Conservation (phyloP, 345 rosid genomes). For the Pugionium cornutum region DNA sequence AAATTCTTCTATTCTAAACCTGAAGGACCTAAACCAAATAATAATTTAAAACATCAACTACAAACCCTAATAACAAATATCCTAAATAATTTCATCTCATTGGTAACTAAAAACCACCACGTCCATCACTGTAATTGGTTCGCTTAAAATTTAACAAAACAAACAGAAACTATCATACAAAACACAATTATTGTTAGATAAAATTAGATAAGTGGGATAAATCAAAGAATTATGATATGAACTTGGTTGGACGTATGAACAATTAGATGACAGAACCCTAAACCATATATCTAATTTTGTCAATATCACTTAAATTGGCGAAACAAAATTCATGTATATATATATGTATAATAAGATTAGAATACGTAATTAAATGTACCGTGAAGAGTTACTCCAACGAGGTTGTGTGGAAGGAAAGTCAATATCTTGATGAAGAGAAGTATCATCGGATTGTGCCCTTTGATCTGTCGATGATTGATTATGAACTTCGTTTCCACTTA, state of each 20-base stretch:
- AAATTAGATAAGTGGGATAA: slow-evolving; percentile 9
- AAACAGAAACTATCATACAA: slow-evolving; percentile 1
- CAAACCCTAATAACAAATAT: slow-evolving; percentile 14
- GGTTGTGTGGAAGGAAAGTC: slow-evolving; percentile 50
- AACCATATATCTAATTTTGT: slow-evolving; percentile 6
- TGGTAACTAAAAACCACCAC: background rate
- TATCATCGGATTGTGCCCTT: slow-evolving; percentile 50
- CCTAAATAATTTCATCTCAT: background rate
- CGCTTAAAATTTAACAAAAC: background rate
- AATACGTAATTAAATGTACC: slow-evolving; percentile 45
- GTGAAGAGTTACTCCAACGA: slow-evolving; percentile 77
- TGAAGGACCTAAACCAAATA: background rate
- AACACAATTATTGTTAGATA: background rate
- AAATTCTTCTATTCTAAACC: background rate
- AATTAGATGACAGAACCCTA: slow-evolving; percentile 29
- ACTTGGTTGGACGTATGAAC: slow-evolving; percentile 27
- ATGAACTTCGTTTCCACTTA: slow-evolving; percentile 45
- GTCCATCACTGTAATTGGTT: background rate
- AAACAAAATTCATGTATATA: background rate
- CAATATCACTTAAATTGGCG: background rate
- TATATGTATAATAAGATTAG: slow-evolving; percentile 8
- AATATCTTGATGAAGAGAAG: slow-evolving; percentile 50
- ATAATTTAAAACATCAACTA: background rate
- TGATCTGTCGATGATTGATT: slow-evolving; percentile 46
- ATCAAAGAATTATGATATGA: slow-evolving; percentile 9